Conservation (phyloP, 108 stramenopile genomes). For the Nitzschia palea region DNA sequence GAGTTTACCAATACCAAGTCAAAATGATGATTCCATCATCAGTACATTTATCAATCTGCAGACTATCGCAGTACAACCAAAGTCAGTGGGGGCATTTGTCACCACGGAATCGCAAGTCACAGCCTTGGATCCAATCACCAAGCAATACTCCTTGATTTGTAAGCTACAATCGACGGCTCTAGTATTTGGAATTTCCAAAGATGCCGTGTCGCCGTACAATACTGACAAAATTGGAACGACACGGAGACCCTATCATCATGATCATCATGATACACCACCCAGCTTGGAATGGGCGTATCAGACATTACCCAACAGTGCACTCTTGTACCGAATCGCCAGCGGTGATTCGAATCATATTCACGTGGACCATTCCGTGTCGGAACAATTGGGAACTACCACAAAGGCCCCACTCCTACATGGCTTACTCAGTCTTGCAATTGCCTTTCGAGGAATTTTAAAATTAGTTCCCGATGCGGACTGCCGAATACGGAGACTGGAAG, state of each 20-base stretch:
- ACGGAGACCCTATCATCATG: no score
- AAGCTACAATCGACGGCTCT: slow-evolving; percentile 64
- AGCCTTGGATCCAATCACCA: not conserved
- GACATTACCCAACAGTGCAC: slow-evolving; percentile 66
- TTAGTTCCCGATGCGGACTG: slow-evolving; percentile 8
- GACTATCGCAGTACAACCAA: slow-evolving; percentile 51
- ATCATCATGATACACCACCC: slow-evolving; percentile 10
- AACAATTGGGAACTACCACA: slow-evolving; percentile 27
- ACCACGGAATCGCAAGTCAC: slow-evolving; percentile 49
- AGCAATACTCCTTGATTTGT: slow-evolving; percentile 29
- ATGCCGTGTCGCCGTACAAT: slow-evolving; percentile 37
- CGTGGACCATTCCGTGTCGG: slow-evolving; percentile 42
- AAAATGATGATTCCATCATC: not conserved
- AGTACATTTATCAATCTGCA: slow-evolving; percentile 7
- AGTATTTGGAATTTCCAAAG: slow-evolving; percentile 48
- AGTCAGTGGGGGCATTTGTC: slow-evolving; percentile 76
- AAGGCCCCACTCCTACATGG: slow-evolving; percentile 85
- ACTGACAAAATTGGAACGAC: not conserved
- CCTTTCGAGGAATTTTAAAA: slow-evolving; percentile 57
- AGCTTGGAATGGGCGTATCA: slow-evolving; percentile 32
- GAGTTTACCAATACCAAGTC: slow-evolving; percentile 14
- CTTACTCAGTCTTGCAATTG: slow-evolving; percentile 79
- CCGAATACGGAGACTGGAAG: slow-evolving; percentile 25
- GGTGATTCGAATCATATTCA: slow-evolving; percentile 94
- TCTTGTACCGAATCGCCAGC: slow-evolving; percentile 79